Base-by-base conservation (phyloP, 352 stramenopile species). In the Phytophthora palmivora region DNA sequence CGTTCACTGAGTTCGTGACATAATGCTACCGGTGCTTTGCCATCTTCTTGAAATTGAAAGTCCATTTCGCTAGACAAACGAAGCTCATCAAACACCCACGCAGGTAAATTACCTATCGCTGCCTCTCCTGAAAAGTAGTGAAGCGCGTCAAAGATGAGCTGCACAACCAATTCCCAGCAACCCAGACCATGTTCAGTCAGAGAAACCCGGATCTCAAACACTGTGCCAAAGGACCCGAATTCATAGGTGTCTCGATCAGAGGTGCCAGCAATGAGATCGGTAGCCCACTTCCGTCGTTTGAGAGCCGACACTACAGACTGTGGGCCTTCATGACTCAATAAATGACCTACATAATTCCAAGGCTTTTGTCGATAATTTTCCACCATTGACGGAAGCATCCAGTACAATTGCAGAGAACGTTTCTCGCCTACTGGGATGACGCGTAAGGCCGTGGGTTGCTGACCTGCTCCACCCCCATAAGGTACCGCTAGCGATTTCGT, bases 21-120 rank as follows among this genome's bases (percentile, higher is more conserved):
- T 7, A 87, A 33, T 7, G 59, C 48, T 5, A 76, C 51, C 0
- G 64, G 70, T 28, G 77, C 38, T 21, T 63, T 55, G 6, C 46
- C 39, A 33, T 91, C 79, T 72, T 91, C 24, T 48, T 89, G 75
- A 36, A 91, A 91, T n/a, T 64, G 63, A 67, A 88, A 89, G 4
- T 67, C 55, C 48, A 91, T 87, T 11, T 83, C 72, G 6, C 32
- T 62, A 2, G 80, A 79, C 0, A 67, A 55, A 7, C 63, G 79
- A 26, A 87, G 58, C 42, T 91, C 82, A 11, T 91, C 67, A 54
- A 82, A 90, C 26, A 87, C 67, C 79, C 81, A 91, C 8, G 47
- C 14, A 6, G 70, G 74, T 2, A 87, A 58, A 16, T 43, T 21
- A 11, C 41, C 41, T 12, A 28, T 32, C 42, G n/a, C 6, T 42